Conservation (phyloP, 192 early-diverging fungal genomes). For the Coemansia sp. region DNA sequence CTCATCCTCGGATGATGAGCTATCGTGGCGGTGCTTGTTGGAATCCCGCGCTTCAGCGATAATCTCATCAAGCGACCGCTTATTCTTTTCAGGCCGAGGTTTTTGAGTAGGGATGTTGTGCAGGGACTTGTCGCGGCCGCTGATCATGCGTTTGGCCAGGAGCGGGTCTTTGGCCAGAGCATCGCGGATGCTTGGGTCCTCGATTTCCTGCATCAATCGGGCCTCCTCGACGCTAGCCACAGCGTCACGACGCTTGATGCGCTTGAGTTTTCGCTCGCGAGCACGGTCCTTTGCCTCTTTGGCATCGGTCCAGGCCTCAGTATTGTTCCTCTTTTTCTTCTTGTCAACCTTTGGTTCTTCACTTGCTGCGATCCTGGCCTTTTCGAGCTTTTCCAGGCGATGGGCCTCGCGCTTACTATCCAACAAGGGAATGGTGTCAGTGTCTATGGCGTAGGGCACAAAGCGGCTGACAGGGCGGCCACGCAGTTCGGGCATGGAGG, state of each 20-base stretch:
- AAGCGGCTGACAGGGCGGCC: slow-evolving; percentile 32
- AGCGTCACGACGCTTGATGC: slow-evolving; percentile 27
- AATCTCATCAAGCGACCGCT: background rate
- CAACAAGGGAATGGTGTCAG: slow-evolving; percentile 41
- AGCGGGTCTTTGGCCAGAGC: slow-evolving; percentile 42
- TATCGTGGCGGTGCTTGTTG: background rate
- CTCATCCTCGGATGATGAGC: slow-evolving; percentile 23
- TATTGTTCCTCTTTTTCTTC: slow-evolving; percentile 24
- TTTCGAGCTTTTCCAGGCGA: slow-evolving; percentile 43
- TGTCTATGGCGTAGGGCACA: slow-evolving; percentile 34
- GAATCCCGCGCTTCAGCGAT: background rate
- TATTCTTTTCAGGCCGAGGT: background rate
- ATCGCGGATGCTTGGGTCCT: slow-evolving; percentile 39
- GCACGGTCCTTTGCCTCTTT: slow-evolving; percentile 29
- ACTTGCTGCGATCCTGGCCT: slow-evolving; percentile 33
- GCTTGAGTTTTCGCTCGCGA: slow-evolving; percentile 44
- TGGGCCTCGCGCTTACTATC: slow-evolving; percentile 51
- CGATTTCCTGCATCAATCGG: slow-evolving; percentile 21
- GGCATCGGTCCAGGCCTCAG: slow-evolving; percentile 35
- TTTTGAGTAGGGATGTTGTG: slow-evolving; percentile 19
- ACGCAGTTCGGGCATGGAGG: slow-evolving; percentile 90
- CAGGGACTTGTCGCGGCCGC: slow-evolving; percentile 44
- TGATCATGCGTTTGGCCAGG: slow-evolving; percentile 50
- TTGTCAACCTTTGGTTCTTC: slow-evolving; percentile 2
- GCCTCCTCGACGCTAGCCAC: slow-evolving; percentile 17